Evolutionary conservation across 177 flowering plant genomes (phyloP).

Genomic region (Telopea speciosissima): DNA sequence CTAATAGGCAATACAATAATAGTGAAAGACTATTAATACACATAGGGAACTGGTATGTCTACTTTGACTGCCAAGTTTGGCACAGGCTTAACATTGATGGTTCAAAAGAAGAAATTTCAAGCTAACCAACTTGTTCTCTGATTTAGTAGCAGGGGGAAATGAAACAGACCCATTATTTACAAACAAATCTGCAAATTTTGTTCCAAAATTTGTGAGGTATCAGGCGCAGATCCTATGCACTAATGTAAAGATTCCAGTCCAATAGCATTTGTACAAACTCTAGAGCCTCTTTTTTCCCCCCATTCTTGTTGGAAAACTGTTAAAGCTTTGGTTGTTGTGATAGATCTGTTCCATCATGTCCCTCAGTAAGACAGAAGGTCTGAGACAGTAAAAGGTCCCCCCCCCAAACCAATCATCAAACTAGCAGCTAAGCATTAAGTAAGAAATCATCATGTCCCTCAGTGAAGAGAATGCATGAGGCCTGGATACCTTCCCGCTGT

Average conservation of each 20-base stretch:
- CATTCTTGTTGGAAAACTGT: too few relatives aligned
- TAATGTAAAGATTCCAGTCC: not conserved
- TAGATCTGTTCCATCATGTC: too few relatives aligned
- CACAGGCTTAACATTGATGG: not conserved
- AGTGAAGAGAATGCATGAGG: not conserved
- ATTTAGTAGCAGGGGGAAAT: not conserved
- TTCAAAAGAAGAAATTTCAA: not conserved
- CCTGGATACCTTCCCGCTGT: constrained; percentile 68
- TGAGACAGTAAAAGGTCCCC: not conserved
- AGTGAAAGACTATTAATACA: too few relatives aligned
- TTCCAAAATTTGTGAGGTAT: too few relatives aligned
- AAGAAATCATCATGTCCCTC: not conserved
- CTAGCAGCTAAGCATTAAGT: not conserved
- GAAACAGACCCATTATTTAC: not conserved
- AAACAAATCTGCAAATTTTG: too few relatives aligned
- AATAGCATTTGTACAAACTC: not conserved
- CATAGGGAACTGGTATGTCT: not conserved
- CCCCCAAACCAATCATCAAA: not conserved
- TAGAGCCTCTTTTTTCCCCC: too few relatives aligned
- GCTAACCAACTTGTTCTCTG: not conserved
- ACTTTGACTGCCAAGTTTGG: not conserved
- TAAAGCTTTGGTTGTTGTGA: too few relatives aligned
- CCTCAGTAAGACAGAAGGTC: not conserved
- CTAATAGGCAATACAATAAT: not conserved
- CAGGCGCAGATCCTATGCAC: not conserved